Base-by-base conservation (phyloP, 2,329 filamentous ascomycete genomes). In the Phialemonium atrogriseum region DNA sequence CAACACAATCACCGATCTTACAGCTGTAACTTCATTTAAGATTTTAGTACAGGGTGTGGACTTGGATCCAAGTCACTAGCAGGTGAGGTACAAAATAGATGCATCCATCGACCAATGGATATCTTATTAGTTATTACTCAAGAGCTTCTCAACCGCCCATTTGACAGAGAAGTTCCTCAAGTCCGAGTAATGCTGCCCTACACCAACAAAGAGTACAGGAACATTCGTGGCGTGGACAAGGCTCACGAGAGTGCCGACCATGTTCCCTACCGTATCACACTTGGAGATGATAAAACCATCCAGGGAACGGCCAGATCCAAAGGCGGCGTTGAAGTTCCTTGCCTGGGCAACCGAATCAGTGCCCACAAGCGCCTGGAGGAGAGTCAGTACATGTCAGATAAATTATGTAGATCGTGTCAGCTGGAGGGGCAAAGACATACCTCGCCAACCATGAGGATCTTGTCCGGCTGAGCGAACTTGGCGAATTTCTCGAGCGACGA, bases 201-300 rank as follows among this genome's bases (percentile, higher is more conserved):
- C 75, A 35, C 73, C 91, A 44, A 98, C 72, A 52, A 98, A 98
- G 9, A 96, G 71, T 13, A 98, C 87, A 0, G 93, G 93, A 27
- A 98, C 93, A 17, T 89, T 86, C 4, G 93, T 98, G 4, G 91
- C 89, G 61, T 96, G 89, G 23, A 98, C 89, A 67, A 98, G 89
- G 54, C 85, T 94, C 40, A 98, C 91, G 41, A 98, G 66, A 3
- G 89, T 95, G 45, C 73, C 87, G 25, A 95, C 87, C 88, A 96
- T 96, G 61, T 95, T 89, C n/a, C 91, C 93, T 22, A 98, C 93
- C 0, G 91, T 98, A 62, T 98, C 91, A 56, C 91, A 96, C 60
- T 98, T 98, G 38, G 82, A 89, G 47, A 98, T 95, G 53, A 98
- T 94, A 59, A 98, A 98, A 5, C 91, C 91, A 59, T 98, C 93